phyloP scores from a whole-genome alignment of 2,329 filamentous ascomycete genomes.

The Cladosporium colombiae region DNA sequence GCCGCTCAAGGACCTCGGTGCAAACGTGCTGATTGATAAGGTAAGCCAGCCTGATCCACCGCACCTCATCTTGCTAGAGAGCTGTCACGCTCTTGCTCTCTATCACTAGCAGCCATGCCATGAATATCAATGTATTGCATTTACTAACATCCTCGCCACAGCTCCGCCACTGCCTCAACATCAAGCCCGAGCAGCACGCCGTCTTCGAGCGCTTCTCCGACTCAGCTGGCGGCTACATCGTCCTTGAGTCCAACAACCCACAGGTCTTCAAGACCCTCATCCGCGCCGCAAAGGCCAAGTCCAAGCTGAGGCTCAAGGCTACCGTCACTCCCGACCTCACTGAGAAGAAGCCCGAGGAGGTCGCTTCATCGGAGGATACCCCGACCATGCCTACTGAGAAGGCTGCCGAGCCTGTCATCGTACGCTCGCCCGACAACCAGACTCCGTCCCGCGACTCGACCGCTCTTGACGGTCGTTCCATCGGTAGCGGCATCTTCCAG shows the following conservation, averaged over 20 bases:
- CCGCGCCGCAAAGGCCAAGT: constrained; percentile 94
- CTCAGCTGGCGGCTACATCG: constrained; percentile 78
- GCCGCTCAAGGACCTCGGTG: constrained; percentile 78
- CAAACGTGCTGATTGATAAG: constrained; percentile 74
- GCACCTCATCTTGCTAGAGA: not conserved
- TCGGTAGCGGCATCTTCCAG: constrained; percentile 40
- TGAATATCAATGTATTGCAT: not conserved
- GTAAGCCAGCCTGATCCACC: constrained; percentile 57
- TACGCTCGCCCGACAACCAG: constrained; percentile 26
- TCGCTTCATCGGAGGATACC: constrained; percentile 14
- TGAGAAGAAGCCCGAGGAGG: constrained; percentile 22
- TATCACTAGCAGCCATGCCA: not conserved
- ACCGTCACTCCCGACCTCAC: constrained; percentile 33
- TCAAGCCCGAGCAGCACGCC: constrained; percentile 63
- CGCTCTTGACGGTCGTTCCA: constrained; percentile 26
- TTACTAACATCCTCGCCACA: constrained; percentile 42
- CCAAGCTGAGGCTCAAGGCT: constrained; percentile 81
- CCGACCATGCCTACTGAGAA: constrained; percentile 20
- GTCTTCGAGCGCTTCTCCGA: constrained; percentile 93
- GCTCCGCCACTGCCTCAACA: constrained; percentile 69
- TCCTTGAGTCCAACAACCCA: constrained; percentile 73
- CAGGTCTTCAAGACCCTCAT: constrained; percentile 96
- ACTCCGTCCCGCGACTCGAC: constrained; percentile 29
- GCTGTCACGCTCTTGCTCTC: not conserved
- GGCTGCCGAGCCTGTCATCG: constrained; percentile 27